Conservation (phyloP, 148 eudicot species). For the Suaeda aralocaspica region DNA sequence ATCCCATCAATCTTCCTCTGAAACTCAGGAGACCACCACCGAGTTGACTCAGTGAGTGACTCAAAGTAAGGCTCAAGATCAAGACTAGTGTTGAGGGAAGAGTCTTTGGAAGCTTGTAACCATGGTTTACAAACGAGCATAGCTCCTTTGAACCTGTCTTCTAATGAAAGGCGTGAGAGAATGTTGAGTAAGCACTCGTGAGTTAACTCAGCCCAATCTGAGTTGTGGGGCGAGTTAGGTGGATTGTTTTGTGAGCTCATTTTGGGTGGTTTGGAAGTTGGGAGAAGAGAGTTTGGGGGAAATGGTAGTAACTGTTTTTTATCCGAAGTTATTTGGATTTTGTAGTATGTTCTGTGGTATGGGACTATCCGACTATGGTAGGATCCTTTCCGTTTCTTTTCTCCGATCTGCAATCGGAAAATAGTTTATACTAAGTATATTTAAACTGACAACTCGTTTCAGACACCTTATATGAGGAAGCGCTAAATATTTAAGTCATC, state of each 20-base stretch:
- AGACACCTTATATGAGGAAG: too few species aligned
- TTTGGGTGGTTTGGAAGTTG: background rate
- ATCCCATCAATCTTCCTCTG: slow-evolving; percentile 59
- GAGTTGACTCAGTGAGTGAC: slow-evolving; percentile 53
- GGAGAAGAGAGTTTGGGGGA: background rate
- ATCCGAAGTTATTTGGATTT: too few species aligned
- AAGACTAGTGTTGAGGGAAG: slow-evolving; percentile 49
- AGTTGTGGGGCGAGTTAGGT: slow-evolving; percentile 23
- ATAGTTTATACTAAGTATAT: too few species aligned
- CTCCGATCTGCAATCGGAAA: too few species aligned
- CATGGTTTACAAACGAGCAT: slow-evolving; percentile 81
- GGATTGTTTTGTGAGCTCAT: slow-evolving; percentile 22
- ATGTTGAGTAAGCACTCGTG: slow-evolving; percentile 72
- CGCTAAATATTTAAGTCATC: too few species aligned
- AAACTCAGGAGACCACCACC: slow-evolving; percentile 73
- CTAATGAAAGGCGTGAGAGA: slow-evolving; percentile 57
- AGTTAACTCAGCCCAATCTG: slow-evolving; percentile 83
- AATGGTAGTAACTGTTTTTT: background rate
- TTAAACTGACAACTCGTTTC: too few species aligned
- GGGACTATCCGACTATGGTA: too few species aligned
- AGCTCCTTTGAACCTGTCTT: slow-evolving; percentile 60
- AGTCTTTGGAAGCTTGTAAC: slow-evolving; percentile 64
- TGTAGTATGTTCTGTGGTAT: too few species aligned
- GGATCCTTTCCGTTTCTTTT: too few species aligned
- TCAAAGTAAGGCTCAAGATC: slow-evolving; percentile 67